Evolutionary conservation across 495 filamentous ascomycete genomes (phyloP), one percentile per base, ranked within the genome.

Genomic region (Cercophora scortea): DNA sequence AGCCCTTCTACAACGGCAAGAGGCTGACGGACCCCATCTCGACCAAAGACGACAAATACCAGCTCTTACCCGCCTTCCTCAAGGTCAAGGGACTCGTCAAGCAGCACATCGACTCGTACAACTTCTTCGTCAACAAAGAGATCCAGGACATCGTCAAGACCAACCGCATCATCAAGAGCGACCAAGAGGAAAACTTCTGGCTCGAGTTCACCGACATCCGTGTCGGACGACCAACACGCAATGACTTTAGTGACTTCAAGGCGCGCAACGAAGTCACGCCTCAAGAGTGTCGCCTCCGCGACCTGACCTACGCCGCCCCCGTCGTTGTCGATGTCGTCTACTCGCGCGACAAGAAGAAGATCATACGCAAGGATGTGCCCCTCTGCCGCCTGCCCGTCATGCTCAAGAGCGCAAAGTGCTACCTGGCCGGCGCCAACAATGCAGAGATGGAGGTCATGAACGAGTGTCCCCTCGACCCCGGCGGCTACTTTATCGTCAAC

Each of bases 1-100:
- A 95, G 70, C 93, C 93, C 0, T 96, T 97, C 65, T 99, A 99
- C 69, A 89, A 92, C 59, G 91, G 88, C 50, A 99, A 97, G 65
- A 84, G 82, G 47, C 71, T 97, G 49, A 95, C 89, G 0, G 93
- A 96, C 55, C 88, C 91, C 0, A 95, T 99, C 61, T 82, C 88
- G 39, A 95, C 94, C n/a, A 90, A 67, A 39, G 71, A 83, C 54
- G 91, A 97, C 71, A 97, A 97, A 76, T 96, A 89, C 83, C 96
- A 96, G 63, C 73, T 99, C 19, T 73, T 99, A 15, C 94, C 93
- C 0, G 92, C 93, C 4, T 99, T 97, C 63, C 75, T 99, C 45
- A 96, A 96, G 64, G 90, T 96, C 60, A 99, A 99, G 7, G 36
- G 56, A 9, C 59, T 55, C 33, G 54, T 56, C 55, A 77, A 74